Evolutionary conservation across 2,329 filamentous ascomycete genomes (phyloP).

Genomic region (Botrytis elliptica): DNA sequence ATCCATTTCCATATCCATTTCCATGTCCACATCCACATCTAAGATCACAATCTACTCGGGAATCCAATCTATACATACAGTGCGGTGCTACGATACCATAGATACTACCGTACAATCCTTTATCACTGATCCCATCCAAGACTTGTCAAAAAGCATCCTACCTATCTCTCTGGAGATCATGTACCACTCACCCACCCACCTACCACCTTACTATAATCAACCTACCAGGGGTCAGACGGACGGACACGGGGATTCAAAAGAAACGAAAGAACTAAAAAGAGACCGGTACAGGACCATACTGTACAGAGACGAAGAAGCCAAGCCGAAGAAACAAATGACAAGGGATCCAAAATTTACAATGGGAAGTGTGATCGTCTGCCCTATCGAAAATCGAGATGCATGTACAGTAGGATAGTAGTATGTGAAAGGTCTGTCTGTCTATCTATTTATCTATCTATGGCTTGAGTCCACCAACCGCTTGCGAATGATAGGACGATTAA

Average conservation of each 20-base stretch:
- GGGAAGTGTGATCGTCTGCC: constrained; percentile 12
- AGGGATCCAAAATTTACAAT: background rate
- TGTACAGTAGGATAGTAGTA: background rate
- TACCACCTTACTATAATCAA: background rate
- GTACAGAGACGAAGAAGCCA: background rate
- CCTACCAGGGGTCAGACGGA: background rate
- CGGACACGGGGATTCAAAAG: background rate
- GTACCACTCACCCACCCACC: background rate
- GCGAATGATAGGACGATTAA: background rate
- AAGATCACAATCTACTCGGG: background rate
- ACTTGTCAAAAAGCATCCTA: background rate
- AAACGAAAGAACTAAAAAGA: background rate
- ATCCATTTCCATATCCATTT: no score
- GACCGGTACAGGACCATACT: background rate
- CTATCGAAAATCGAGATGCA: constrained; percentile 12
- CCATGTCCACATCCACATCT: background rate
- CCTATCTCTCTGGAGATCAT: background rate
- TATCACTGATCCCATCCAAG: background rate
- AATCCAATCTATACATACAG: background rate
- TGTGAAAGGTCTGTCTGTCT: background rate
- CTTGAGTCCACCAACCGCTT: background rate
- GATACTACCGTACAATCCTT: no score
- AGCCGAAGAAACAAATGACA: background rate
- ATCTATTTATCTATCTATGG: background rate
- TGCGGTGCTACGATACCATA: background rate